A percentile compares a stretch with the other conserved stretches of the same genome.
These are phyloP conservation scores for Tuber brumale DNA, from an alignment of 495 filamentous ascomycete species.

Conservation along the genomic window DNA sequence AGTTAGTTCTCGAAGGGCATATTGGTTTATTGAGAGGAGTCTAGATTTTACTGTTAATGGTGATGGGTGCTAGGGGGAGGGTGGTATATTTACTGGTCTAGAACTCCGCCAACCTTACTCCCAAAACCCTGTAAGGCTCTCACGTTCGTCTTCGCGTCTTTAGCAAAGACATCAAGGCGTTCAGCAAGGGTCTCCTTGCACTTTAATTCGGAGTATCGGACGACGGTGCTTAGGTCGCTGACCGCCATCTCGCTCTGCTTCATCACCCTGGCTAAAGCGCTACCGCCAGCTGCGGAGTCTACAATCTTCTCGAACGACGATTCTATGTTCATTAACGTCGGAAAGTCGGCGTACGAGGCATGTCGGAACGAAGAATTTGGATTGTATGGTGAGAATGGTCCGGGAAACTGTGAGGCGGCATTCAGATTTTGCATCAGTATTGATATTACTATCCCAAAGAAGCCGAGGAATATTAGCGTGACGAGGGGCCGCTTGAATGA, in stretches of 20 bases:
- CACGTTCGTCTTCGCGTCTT: constrained; percentile 39
- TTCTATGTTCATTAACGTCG: constrained; percentile 42
- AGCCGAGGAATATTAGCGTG: constrained; percentile 31
- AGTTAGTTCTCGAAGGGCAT: constrained; percentile 39
- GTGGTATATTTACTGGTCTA: constrained; percentile 38
- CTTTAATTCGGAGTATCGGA: constrained; percentile 40
- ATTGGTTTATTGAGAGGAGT: constrained; percentile 42
- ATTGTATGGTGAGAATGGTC: constrained; percentile 12
- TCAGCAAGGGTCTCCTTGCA: constrained; percentile 40
- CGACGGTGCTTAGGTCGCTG: constrained; percentile 39
- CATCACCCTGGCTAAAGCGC: constrained; percentile 39
- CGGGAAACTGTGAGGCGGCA: constrained; percentile 9
- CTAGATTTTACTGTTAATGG: constrained; percentile 18
- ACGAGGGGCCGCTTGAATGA: constrained; percentile 37
- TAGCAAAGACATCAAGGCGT: constrained; percentile 39
- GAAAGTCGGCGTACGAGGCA: constrained; percentile 38
- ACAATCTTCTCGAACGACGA: constrained; percentile 42
- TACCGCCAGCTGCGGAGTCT: constrained; percentile 40
- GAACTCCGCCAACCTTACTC: constrained; percentile 41
- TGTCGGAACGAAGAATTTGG: constrained; percentile 31
- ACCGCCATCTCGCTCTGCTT: constrained; percentile 43
- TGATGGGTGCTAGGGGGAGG: constrained; percentile 9
- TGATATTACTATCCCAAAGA: constrained; percentile 33
- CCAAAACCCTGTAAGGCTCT: constrained; percentile 37
- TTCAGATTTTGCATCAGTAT: constrained; percentile 18